Percentiles rank a stretch among this genome's conserved stretches.
Evolutionary conservation across 225 moss, liverwort and hornwort genomes (phyloP).

Genomic region (Pseudisothecium myosuroides): DNA sequence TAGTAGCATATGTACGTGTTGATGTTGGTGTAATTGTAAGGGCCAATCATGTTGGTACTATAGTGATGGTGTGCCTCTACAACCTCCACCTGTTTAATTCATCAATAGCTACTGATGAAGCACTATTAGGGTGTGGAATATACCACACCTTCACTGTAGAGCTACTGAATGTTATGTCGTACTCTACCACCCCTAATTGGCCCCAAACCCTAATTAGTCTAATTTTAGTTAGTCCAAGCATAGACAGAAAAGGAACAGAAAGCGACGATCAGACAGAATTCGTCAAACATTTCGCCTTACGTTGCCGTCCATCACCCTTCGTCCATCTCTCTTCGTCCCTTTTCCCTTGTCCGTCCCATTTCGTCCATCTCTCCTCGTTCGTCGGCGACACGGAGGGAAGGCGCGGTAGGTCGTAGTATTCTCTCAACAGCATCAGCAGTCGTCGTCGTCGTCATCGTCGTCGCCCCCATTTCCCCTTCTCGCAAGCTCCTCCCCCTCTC

Average conservation of each 20-base stretch:
- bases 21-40: too few species aligned
- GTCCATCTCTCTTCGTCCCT: background rate
- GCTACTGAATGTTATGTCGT: too few species aligned
- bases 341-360: background rate
- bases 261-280: background rate
- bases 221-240: background rate
- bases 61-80: too few species aligned
- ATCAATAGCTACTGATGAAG: too few species aligned
- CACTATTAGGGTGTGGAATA: too few species aligned
- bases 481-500: background rate
- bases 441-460: background rate
- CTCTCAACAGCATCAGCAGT: background rate
- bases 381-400: background rate
- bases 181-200: background rate
- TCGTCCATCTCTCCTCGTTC: background rate
- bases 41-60: too few species aligned
- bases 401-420: background rate
- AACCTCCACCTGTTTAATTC: too few species aligned
- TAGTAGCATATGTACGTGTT: too few species aligned
- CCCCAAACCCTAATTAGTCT: too few species aligned
- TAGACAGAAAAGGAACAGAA: background rate
- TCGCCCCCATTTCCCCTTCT: background rate
- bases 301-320: background rate
- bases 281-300: background rate
- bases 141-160: too few species aligned